Evolutionary conservation across 345 rosid genomes (phyloP).

Genomic region (Populus simonii): DNA sequence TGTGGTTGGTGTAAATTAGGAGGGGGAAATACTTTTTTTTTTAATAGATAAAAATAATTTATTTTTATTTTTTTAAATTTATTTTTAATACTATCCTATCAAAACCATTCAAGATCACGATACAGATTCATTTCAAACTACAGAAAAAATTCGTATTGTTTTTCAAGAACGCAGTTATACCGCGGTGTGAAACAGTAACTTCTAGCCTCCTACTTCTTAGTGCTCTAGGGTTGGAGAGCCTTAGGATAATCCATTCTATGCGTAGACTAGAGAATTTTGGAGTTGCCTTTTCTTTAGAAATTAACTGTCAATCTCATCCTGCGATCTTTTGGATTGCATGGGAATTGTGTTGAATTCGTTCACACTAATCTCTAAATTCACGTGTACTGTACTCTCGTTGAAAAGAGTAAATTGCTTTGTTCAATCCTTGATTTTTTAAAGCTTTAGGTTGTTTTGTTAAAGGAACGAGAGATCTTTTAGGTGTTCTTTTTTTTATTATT

Average conservation of each 20-base stretch:
- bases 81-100: too few species aligned
- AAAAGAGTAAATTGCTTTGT: not conserved
- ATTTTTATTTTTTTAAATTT: too few species aligned
- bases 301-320: not conserved
- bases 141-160: too few species aligned
- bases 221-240: not conserved
- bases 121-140: too few species aligned
- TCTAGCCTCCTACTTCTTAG: too few species aligned
- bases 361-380: not conserved
- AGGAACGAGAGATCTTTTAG: not conserved
- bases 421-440: not conserved
- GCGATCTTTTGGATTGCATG: not conserved
- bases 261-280: not conserved
- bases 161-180: too few species aligned
- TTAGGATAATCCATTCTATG: not conserved
- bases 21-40: too few species aligned
- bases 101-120: too few species aligned
- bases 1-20: too few species aligned
- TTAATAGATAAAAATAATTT: too few species aligned
- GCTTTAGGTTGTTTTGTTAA: not conserved
- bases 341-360: not conserved
- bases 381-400: not conserved
- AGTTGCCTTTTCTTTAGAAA: too few species aligned
- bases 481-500: not conserved
- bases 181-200: too few species aligned